Evolutionary conservation across 2,329 filamentous ascomycete genomes (phyloP).

Genomic region (Drechslerella stenobrocha): DNA sequence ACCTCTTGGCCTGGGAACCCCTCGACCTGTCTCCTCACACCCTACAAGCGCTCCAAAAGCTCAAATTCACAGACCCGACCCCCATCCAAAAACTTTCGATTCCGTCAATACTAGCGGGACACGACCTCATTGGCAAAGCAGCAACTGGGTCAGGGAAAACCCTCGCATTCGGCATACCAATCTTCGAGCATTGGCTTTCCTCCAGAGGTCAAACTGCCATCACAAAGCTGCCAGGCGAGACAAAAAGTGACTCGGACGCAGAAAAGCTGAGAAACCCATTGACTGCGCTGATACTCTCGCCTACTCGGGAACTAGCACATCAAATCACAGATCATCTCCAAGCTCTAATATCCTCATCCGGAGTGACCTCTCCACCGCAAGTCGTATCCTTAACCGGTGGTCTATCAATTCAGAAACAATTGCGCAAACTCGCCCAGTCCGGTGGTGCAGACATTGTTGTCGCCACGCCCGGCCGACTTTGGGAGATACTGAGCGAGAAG

Average conservation of each 20-base stretch:
- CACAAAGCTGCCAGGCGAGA: constrained; percentile 54
- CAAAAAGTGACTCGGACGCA: constrained; percentile 56
- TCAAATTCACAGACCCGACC: constrained; percentile 80
- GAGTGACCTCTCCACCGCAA: constrained; percentile 56
- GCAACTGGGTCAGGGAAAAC: constrained; percentile 97
- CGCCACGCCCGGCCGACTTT: constrained; percentile 85
- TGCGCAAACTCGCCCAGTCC: constrained; percentile 71
- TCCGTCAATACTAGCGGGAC: constrained; percentile 77
- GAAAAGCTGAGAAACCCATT: constrained; percentile 59
- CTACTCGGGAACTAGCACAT: constrained; percentile 89
- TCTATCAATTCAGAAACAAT: constrained; percentile 90
- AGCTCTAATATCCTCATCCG: constrained; percentile 67
- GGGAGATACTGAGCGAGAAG: constrained; percentile 85
- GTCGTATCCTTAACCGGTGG: constrained; percentile 92
- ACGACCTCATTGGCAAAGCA: constrained; percentile 93
- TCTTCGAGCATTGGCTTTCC: constrained; percentile 79
- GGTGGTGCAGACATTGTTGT: constrained; percentile 79
- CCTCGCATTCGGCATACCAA: constrained; percentile 88
- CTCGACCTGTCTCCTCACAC: constrained; percentile 73
- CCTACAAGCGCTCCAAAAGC: constrained; percentile 72
- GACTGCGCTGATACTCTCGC: constrained; percentile 79
- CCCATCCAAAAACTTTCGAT: constrained; percentile 78
- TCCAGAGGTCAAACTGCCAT: constrained; percentile 48
- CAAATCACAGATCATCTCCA: constrained; percentile 66
- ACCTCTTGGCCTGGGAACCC: constrained; percentile 76